phyloP scores from a whole-genome alignment of 108 stramenopile species.

The Cafeteria roenbergensis region DNA sequence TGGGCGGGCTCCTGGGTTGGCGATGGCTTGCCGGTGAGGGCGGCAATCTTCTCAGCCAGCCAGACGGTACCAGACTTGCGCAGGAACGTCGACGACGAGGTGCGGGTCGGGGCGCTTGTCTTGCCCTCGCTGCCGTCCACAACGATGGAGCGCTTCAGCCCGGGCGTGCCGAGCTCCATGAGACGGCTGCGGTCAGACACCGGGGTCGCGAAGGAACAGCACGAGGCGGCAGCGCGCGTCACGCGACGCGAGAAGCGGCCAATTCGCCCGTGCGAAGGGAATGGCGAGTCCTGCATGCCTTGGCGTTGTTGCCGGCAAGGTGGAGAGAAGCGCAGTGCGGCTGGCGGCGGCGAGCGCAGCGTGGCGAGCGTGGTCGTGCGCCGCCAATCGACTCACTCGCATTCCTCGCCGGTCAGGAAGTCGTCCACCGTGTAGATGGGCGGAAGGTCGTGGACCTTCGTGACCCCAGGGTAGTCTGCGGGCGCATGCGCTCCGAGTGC shows the following conservation, averaged over 20 bases:
- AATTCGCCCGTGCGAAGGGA: no score
- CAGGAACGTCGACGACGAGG: slow-evolving; percentile 62
- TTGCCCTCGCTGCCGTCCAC: slow-evolving; percentile 19
- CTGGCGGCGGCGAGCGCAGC: no score
- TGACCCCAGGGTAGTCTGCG: slow-evolving; percentile 2
- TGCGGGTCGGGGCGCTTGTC: slow-evolving; percentile 40
- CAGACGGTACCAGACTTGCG: slow-evolving; percentile 63
- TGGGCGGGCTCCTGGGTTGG: slow-evolving; percentile 75
- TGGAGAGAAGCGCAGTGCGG: no score
- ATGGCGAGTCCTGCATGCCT: no score
- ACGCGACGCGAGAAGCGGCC: no score
- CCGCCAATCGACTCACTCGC: neutral
- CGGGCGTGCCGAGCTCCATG: slow-evolving; percentile 40
- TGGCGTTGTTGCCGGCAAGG: no score
- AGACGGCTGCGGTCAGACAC: slow-evolving; percentile 28
- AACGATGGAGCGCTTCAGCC: neutral
- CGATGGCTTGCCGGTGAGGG: slow-evolving; percentile 63
- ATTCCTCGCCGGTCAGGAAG: slow-evolving; percentile 5
- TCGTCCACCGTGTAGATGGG: neutral
- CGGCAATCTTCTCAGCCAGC: slow-evolving; percentile 55
- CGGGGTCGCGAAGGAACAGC: no score
- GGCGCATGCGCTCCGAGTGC: no score
- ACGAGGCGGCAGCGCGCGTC: no score
- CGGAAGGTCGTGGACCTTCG: neutral
- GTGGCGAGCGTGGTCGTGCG: neutral